Percentiles rank a stretch among this genome's conserved stretches.
These are phyloP conservation scores for Mucor racemosus DNA, from an alignment of 371 early-diverging fungal species.

Conservation along the genomic window DNA sequence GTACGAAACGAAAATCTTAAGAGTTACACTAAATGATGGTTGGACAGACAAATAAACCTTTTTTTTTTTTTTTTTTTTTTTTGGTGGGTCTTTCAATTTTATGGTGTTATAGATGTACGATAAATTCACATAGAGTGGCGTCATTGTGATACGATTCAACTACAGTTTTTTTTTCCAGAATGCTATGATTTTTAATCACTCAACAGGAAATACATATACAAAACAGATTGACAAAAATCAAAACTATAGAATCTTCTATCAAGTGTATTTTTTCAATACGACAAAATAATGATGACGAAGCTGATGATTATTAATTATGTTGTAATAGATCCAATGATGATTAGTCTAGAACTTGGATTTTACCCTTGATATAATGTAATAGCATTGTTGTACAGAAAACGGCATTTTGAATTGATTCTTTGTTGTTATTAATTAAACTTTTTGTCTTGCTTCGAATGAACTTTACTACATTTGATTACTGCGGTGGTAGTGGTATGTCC, in stretches of 20 bases:
- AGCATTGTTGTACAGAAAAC: neutral
- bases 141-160: conserved; percentile 5
- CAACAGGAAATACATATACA: neutral
- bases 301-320: neutral
- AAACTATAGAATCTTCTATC: too few species aligned
- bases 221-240: too few species aligned
- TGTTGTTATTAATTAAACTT: neutral
- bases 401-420: neutral
- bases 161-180: neutral
- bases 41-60: neutral
- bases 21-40: too few species aligned
- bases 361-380: neutral
- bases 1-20: neutral
- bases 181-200: too few species aligned
- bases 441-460: neutral
- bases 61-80: neutral
- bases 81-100: neutral
- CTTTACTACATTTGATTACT: neutral
- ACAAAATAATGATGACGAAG: neutral
- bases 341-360: neutral
- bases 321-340: neutral
- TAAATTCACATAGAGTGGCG: neutral
- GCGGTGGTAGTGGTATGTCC: neutral
- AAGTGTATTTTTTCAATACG: neutral
- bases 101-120: neutral